A percentile compares a stretch with the other conserved stretches of the same genome.
These are phyloP conservation scores for Diatrype stigma DNA, from an alignment of 2,329 filamentous ascomycete species.

Conservation along the genomic window DNA sequence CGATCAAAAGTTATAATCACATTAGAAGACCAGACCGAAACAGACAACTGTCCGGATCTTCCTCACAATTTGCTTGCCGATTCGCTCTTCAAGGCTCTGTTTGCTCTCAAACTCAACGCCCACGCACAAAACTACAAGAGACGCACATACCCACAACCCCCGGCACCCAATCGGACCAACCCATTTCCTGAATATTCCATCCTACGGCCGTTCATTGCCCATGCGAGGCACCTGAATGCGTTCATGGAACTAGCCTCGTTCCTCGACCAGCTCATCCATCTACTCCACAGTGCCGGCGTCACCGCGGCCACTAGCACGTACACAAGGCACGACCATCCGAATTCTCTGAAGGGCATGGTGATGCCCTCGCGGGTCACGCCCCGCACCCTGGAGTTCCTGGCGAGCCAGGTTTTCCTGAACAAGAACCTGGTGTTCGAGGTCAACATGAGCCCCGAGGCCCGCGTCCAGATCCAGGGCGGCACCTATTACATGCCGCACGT, in stretches of 20 bases:
- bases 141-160: conserved; percentile 55
- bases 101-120: conserved; percentile 74
- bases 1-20: conserved; percentile 61
- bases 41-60: conserved; percentile 28
- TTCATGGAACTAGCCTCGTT: conserved; percentile 36
- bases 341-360: conserved; percentile 37
- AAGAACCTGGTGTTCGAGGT: conserved; percentile 40
- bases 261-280: conserved; percentile 38
- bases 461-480: conserved; percentile 15
- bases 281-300: conserved; percentile 44
- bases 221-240: conserved; percentile 40
- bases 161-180: conserved; percentile 31
- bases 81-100: conserved; percentile 61
- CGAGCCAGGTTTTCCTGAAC: conserved; percentile 39
- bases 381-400: conserved; percentile 43
- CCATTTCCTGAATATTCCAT: conserved; percentile 43
- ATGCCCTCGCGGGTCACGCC: no score
- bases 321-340: conserved; percentile 25
- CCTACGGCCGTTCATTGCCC: conserved; percentile 48
- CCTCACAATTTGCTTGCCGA: conserved; percentile 55
- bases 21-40: conserved; percentile 57
- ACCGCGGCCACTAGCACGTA: conserved; percentile 30
- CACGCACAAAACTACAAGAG: conserved; percentile 71
- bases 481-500: conserved; percentile 13
- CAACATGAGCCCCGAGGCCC: conserved; percentile 38